Evolutionary conservation across 192 early-diverging fungal species (phyloP), one percentile per base, ranked within the genome.

Genomic region (Backusella tarrabulga): DNA sequence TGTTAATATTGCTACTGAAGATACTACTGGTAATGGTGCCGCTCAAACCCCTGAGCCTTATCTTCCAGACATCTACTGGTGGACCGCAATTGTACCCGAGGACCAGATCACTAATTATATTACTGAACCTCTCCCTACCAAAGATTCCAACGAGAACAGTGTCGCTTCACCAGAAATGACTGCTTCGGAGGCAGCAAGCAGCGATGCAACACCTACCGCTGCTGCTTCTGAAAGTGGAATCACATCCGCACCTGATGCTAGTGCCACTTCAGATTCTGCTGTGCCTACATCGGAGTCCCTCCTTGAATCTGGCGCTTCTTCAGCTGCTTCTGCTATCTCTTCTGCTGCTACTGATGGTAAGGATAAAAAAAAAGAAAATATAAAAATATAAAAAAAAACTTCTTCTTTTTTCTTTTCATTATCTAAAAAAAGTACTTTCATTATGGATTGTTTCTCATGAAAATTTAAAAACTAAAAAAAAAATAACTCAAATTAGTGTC

Each of bases 21-120:
- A 34, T 68, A 6, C n/a, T 19, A n/a, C 29, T 35, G n/a, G 38
- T 71, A 21, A 40, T 42, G 69, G 21, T 42, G 23, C 2, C 41
- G 26, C 71, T 50, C 71, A 15, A 46, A n/a, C 42, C n/a, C 17
- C 15, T 41, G 41, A 36, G 23, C n/a, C 71, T 50, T 40, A 46
- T 44, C 29, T 68, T 8, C 67, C 71, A 19, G 42, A 72, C 42
- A 72, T 72, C 23, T 72, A 72, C 42, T 72, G 71, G 71, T 72
- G 71, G 71, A 72, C 41, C 15, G 29, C 71, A 32, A 36, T 72
- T 50, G 35, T 72, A 46, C 35, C 71, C 1, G 42, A n/a, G 6
- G 71, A 72, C 14, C 36, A 72, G 12, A 26, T 72, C 23, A 32
- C 40, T 12, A 44, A 72, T 26, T 72, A 72, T 50, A 46, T 72